A percentile compares a stretch with the other conserved stretches of the same genome.
phyloP scores from a whole-genome alignment of 257 asterid species.

The Ilex aquifolium region DNA sequence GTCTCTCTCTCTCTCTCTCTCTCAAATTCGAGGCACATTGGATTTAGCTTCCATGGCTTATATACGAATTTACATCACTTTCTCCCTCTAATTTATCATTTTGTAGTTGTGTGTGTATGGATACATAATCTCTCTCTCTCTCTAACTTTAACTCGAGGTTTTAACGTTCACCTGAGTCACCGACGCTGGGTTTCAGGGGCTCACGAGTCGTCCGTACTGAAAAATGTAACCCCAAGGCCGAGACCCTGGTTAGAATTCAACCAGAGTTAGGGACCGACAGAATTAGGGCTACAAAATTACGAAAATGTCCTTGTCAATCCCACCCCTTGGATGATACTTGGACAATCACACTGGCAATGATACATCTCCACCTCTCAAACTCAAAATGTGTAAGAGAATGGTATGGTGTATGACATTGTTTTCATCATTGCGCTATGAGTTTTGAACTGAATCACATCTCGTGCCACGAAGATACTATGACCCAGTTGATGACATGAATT shows the following conservation, averaged over 20 bases:
- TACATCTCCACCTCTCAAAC: too few relatives aligned
- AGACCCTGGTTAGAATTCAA: conserved; percentile 8
- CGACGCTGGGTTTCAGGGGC: conserved; percentile 22
- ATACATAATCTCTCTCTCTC: background rate
- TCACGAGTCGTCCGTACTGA: conserved; percentile 18
- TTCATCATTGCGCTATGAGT: too few relatives aligned
- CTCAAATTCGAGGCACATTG: conserved; percentile 32
- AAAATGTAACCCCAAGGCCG: background rate
- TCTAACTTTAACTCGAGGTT: conserved; percentile 5
- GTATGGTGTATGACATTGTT: too few relatives aligned
- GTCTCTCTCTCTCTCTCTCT: background rate
- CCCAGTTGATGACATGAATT: too few relatives aligned
- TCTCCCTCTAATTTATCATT: conserved; percentile 6
- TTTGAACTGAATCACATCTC: too few relatives aligned
- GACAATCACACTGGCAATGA: too few relatives aligned
- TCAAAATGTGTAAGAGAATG: too few relatives aligned
- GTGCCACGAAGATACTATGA: too few relatives aligned
- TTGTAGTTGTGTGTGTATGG: background rate
- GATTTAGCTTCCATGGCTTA: conserved; percentile 52
- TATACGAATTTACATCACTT: conserved; percentile 21
- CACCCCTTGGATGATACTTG: too few relatives aligned
- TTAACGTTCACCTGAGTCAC: conserved; percentile 23
- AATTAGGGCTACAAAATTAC: background rate
- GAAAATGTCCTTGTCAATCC: background rate
- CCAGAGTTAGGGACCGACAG: conserved; percentile 33